phyloP scores from a whole-genome alignment of 2,329 filamentous ascomycete species.

The Fusarium veterinarium region DNA sequence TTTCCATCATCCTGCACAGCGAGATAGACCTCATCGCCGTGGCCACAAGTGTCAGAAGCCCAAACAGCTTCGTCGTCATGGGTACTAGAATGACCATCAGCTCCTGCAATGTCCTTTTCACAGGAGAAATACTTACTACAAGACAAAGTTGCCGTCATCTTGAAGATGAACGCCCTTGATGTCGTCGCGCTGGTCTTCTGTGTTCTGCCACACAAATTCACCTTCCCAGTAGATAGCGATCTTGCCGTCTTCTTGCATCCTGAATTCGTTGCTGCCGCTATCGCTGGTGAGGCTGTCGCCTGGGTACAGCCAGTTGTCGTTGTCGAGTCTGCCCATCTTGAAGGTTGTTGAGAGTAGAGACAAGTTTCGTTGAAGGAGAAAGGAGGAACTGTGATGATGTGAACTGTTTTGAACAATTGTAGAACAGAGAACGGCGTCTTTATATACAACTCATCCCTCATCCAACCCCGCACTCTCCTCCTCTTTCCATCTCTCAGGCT shows the following conservation, averaged over 20 bases:
- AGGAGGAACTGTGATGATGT: not conserved
- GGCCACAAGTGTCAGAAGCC: constrained; percentile 44
- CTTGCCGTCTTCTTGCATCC: constrained; percentile 49
- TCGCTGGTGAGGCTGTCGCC: constrained; percentile 47
- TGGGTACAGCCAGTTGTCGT: constrained; percentile 47
- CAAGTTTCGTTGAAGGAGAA: fast-evolving
- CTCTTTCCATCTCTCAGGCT: not conserved
- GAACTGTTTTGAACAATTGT: not conserved
- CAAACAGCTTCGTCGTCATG: constrained; percentile 38
- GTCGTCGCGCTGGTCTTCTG: constrained; percentile 40
- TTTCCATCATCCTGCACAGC: constrained; percentile 50
- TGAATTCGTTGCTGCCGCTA: constrained; percentile 48
- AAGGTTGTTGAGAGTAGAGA: not conserved
- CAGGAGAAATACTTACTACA: constrained; percentile 45
- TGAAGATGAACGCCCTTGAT: constrained; percentile 48
- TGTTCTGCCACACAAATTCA: constrained; percentile 47
- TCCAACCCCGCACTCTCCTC: not conserved
- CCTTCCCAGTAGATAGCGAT: constrained; percentile 47
- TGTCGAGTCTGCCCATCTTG: constrained; percentile 42
- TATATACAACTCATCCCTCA: not conserved
- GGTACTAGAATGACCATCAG: constrained; percentile 12
- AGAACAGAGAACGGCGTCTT: not conserved
- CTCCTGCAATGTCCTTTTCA: fast-evolving
- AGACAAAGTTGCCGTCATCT: constrained; percentile 47
- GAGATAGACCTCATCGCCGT: constrained; percentile 38